A percentile compares a stretch with the other conserved stretches of the same genome.
Conservation (phyloP, 495 filamentous ascomycete genomes). For the Xylaria palmicola region DNA sequence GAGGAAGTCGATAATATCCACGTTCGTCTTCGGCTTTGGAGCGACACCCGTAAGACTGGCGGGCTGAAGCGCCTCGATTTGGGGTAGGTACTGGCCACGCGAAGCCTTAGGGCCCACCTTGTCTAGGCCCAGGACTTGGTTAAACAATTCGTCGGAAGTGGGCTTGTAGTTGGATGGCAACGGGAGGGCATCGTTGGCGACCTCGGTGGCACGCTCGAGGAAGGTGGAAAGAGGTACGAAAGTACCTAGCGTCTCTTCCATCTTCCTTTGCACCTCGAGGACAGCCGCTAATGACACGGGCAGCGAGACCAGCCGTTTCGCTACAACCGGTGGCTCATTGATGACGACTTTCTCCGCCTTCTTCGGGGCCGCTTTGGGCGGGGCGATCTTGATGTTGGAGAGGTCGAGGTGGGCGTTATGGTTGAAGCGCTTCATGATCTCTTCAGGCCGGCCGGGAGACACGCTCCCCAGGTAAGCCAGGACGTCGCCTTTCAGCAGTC, state of each 20-base stretch:
- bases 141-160: conserved; percentile 79
- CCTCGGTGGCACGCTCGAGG: conserved; percentile 73
- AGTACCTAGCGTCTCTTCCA: conserved; percentile 71
- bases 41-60: conserved; percentile 28
- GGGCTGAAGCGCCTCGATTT: conserved; percentile 62
- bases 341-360: conserved; percentile 40
- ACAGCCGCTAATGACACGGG: conserved; percentile 77
- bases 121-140: conserved; percentile 77
- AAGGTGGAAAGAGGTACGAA: conserved; percentile 84
- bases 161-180: conserved; percentile 57
- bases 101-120: conserved; percentile 42
- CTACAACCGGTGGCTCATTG: conserved; percentile 38
- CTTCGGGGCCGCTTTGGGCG: conserved; percentile 54
- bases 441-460: conserved; percentile 63
- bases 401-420: conserved; percentile 84
- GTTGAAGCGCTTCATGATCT: conserved; percentile 64
- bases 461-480: conserved; percentile 84
- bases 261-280: conserved; percentile 72
- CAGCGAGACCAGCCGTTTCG: conserved; percentile 58
- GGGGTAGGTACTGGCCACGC: conserved; percentile 64
- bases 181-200: conserved; percentile 86
- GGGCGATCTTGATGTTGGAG: conserved; percentile 84
- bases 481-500: conserved; percentile 93
- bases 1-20: conserved; percentile 80
- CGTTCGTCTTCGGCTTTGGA: conserved; percentile 35